Conservation (phyloP, 345 rosid species). For the Reutealis trisperma region DNA sequence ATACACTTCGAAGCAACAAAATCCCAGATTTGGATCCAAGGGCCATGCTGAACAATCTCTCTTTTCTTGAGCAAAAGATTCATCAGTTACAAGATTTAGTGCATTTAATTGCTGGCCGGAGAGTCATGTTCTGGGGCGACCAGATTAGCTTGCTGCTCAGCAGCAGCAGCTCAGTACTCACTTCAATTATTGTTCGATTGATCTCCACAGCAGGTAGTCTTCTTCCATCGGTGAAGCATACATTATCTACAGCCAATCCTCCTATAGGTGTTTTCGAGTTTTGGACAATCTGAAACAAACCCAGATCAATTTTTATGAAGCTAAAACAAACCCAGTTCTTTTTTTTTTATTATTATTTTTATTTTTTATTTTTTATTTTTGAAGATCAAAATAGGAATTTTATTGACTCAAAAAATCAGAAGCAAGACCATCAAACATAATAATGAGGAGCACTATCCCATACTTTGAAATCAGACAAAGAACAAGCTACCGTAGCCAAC, state of each 20-base stretch:
- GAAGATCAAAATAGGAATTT: no score
- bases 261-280: constrained; percentile 32
- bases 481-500: no score
- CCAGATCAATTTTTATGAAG: no score
- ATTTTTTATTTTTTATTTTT: no score
- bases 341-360: no score
- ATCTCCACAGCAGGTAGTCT: constrained; percentile 95
- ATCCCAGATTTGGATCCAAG: constrained; percentile 86
- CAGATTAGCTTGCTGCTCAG: constrained; percentile 62
- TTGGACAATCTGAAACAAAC: no score
- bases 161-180: constrained; percentile 80
- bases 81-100: constrained; percentile 87
- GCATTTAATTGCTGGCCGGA: constrained; percentile 58
- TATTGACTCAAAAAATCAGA: no score
- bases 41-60: constrained; percentile 65
- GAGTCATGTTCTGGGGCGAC: constrained; percentile 49
- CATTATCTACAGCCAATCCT: constrained; percentile 43
- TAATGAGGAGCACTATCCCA: no score
- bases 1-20: constrained; percentile 39
- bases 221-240: constrained; percentile 81
- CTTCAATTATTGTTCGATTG: constrained; percentile 87
- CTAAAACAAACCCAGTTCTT: no score
- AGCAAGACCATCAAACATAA: no score
- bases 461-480: no score
- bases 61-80: constrained; percentile 86